These are phyloP conservation scores for Rhodamnia rubescens DNA, from an alignment of 345 rosid species.

Conservation along the genomic window DNA sequence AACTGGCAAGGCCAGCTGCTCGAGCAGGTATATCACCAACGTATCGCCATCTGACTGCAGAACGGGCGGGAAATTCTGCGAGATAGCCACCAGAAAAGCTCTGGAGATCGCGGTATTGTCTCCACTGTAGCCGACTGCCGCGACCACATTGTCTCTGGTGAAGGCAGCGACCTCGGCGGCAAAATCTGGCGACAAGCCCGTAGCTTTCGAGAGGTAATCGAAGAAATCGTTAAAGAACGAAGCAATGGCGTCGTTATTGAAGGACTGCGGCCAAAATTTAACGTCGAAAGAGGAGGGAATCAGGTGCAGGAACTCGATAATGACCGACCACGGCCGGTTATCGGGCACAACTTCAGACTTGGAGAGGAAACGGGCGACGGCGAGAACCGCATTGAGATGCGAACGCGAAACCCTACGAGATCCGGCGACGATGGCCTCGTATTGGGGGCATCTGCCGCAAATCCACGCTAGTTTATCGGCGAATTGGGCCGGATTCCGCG, in stretches of 20 bases:
- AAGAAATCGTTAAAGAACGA: conserved; percentile 61
- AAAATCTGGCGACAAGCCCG: conserved; percentile 48
- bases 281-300: conserved; percentile 62
- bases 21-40: conserved; percentile 50
- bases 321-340: conserved; percentile 42
- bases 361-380: conserved; percentile 67
- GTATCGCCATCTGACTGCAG: conserved; percentile 53
- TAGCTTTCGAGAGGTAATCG: conserved; percentile 38
- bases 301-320: conserved; percentile 57
- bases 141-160: conserved; percentile 54
- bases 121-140: conserved; percentile 20
- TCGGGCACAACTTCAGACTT: conserved; percentile 36
- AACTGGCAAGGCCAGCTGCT: conserved; percentile 39
- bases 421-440: conserved; percentile 44
- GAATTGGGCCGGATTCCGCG: conserved; percentile 68
- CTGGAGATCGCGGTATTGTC: conserved; percentile 40
- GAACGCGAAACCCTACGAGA: conserved; percentile 73
- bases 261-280: conserved; percentile 89
- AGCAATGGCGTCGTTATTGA: conserved; percentile 35
- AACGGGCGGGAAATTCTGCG: conserved; percentile 66
- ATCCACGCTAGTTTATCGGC: conserved; percentile 78
- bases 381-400: conserved; percentile 87
- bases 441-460: conserved; percentile 84
- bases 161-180: conserved; percentile 50
- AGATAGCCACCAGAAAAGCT: conserved; percentile 59